Base-by-base conservation (phyloP, 768 basidiomycete genomes). In the Strobilomyces dryophilus region DNA sequence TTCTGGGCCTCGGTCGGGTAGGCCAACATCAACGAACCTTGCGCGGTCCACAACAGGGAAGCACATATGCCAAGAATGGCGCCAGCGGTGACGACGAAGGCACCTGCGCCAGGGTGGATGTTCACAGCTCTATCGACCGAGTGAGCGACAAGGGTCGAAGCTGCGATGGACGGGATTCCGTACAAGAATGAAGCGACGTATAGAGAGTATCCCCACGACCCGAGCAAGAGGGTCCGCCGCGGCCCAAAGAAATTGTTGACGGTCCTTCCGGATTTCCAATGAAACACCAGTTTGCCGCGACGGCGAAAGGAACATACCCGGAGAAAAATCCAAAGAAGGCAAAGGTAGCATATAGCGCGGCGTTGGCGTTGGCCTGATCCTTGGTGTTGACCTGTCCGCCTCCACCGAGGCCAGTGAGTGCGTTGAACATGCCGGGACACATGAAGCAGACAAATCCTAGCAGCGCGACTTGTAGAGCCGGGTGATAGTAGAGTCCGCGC, bases 341-440 rank as follows among this genome's bases (percentile, higher is more conserved):
- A 61, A 85, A 84, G 8, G 78, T 79, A 1, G 81, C 66, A 56
- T 92, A 91, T 6, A 89, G 66, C 1, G 84, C 80, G 0, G 82
- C 71, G 58, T 81, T 89, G 4, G 86, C 77, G 61, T 90, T 88
- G 10, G 87, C 84, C 62, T 77, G 79, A 9, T 81, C 86, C 3
- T 72, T 75, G 4, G 78, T 49, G 60, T 87, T 83, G 40, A 89
- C 63, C 68, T 87, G 86, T 0, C 91, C 91, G 40, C 87, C 89
- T 41, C 79, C 89, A 5, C 92, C 91, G 42, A 94, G 76, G 32
- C 90, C 89, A 51, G 81, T 85, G 61, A 91, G 73, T 0, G 89
- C 83, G 62, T 91, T 92, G 71, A 88, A 91, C 52, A 90, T 78
- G 53, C 89, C 89, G 66, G 71, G 71, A 51, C 73, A 57, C 81